Evolutionary conservation across 2,329 filamentous ascomycete species (phyloP).

Genomic region (Penicillium sp.): DNA sequence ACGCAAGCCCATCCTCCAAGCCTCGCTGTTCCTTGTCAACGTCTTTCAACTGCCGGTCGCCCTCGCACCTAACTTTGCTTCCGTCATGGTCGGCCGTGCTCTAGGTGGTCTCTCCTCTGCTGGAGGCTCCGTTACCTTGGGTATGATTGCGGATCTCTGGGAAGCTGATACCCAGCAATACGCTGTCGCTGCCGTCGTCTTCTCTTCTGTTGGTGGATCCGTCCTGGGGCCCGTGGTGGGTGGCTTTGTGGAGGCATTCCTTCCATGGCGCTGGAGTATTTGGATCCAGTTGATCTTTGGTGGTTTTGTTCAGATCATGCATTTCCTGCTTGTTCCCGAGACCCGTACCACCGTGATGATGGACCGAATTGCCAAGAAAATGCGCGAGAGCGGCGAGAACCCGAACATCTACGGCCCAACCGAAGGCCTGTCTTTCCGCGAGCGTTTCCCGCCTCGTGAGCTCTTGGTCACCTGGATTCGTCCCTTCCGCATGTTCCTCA

Average conservation of each 20-base stretch:
- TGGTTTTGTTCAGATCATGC: slow-evolving; percentile 66
- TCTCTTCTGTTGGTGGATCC: slow-evolving; percentile 77
- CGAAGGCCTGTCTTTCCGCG: slow-evolving; percentile 63
- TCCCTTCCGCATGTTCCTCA: slow-evolving; percentile 66
- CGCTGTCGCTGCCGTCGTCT: slow-evolving; percentile 74
- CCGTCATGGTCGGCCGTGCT: slow-evolving; percentile 69
- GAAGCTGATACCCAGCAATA: slow-evolving; percentile 72
- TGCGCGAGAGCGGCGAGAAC: slow-evolving; percentile 61
- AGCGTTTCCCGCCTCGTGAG: slow-evolving; percentile 62
- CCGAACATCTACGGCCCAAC: slow-evolving; percentile 71
- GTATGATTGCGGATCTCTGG: slow-evolving; percentile 76
- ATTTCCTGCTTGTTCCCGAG: slow-evolving; percentile 72
- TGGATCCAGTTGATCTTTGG: slow-evolving; percentile 86
- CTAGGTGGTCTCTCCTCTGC: slow-evolving; percentile 71
- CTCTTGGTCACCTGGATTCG: slow-evolving; percentile 60
- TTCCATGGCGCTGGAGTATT: slow-evolving; percentile 74
- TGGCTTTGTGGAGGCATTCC: slow-evolving; percentile 69
- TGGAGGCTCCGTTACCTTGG: slow-evolving; percentile 71
- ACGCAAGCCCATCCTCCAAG: slow-evolving; percentile 73
- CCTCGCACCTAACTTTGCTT: slow-evolving; percentile 71
- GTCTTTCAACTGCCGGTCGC: slow-evolving; percentile 74
- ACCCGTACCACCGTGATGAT: slow-evolving; percentile 76
- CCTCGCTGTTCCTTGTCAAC: slow-evolving; percentile 74
- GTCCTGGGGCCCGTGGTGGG: slow-evolving; percentile 77
- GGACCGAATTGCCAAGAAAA: slow-evolving; percentile 75